Evolutionary conservation across 1,139 yeast genomes (phyloP).

Genomic region (Diutina siamensis): DNA sequence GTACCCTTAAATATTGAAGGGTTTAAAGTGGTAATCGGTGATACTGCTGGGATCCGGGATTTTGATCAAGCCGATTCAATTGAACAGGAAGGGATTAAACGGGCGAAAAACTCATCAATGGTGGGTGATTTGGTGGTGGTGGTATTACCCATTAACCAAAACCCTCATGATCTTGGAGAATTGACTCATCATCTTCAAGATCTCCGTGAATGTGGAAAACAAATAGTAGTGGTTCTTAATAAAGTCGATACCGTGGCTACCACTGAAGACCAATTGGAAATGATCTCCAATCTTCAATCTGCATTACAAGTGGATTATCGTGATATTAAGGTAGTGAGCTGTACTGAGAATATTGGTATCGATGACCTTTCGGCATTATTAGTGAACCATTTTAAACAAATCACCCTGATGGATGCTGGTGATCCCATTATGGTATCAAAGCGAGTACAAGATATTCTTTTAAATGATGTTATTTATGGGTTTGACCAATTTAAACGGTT

Average conservation of each 20-base stretch:
- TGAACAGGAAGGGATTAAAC: slow-evolving; percentile 72
- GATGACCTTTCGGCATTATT: slow-evolving; percentile 23
- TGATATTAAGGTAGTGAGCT: slow-evolving; percentile 45
- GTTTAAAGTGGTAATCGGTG: slow-evolving; percentile 73
- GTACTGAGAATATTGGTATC: slow-evolving; percentile 49
- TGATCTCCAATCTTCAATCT: slow-evolving; percentile 14
- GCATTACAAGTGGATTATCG: slow-evolving; percentile 16
- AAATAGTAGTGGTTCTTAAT: slow-evolving; percentile 40
- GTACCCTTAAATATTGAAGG: slow-evolving; percentile 77
- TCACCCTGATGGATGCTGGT: slow-evolving; percentile 36
- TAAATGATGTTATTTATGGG: slow-evolving; percentile 64
- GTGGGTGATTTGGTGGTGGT: slow-evolving; percentile 53
- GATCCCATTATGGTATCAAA: slow-evolving; percentile 65
- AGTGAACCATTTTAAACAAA: slow-evolving; percentile 34
- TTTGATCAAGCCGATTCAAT: slow-evolving; percentile 38
- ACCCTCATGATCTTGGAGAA: slow-evolving; percentile 11
- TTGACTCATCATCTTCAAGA: slow-evolving; percentile 24
- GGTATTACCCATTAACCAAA: slow-evolving; percentile 31
- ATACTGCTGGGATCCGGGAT: slow-evolving; percentile 87
- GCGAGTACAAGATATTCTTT: slow-evolving; percentile 62
- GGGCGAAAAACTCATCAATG: slow-evolving; percentile 52
- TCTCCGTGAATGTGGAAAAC: slow-evolving; percentile 17
- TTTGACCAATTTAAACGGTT: slow-evolving; percentile 46
- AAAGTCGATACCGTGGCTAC: slow-evolving; percentile 45
- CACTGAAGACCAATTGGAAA: slow-evolving; percentile 11